phyloP scores from a whole-genome alignment of 306 rosid genomes.

The Cercis canadensis region DNA sequence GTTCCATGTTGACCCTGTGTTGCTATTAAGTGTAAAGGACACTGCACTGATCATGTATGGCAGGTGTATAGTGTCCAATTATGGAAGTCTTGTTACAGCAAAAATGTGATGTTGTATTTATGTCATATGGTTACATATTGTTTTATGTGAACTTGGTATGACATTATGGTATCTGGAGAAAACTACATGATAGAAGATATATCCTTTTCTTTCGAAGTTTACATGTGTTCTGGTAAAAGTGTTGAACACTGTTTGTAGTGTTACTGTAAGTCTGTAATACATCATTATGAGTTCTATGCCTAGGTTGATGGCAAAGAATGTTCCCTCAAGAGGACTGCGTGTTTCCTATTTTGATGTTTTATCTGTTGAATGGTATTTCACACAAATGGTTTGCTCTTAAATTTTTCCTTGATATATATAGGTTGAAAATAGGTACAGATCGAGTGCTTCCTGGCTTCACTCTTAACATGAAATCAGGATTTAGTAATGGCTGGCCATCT shows the following conservation, averaged over 20 bases:
- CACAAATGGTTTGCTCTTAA: conserved; percentile 7
- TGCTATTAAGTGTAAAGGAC: too few species aligned
- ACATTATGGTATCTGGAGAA: conserved; percentile 11
- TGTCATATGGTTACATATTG: conserved; percentile 8
- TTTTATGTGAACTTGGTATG: conserved; percentile 13
- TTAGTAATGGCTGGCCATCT: conserved; percentile 69
- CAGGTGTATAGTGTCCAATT: conserved; percentile 6
- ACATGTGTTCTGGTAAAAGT: background rate
- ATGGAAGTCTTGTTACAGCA: conserved; percentile 20
- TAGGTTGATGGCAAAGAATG: background rate
- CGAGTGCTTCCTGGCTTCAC: conserved; percentile 44
- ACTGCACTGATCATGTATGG: conserved; percentile 14
- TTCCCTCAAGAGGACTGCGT: background rate
- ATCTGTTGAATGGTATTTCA: background rate
- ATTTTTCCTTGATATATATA: conserved; percentile 36
- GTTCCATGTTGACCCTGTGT: too few species aligned
- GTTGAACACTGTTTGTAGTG: background rate
- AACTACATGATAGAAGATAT: conserved; percentile 18
- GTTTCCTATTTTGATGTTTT: conserved; percentile 22
- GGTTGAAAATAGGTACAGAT: conserved; percentile 47
- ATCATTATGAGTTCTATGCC: conserved; percentile 1
- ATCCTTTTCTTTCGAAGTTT: conserved; percentile 21
- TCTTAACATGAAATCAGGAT: conserved; percentile 76
- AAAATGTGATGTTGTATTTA: background rate
- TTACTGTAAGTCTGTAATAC: background rate